These are phyloP conservation scores for Aspergillus avenaceus DNA, from an alignment of 495 filamentous ascomycete species.

Conservation along the genomic window DNA sequence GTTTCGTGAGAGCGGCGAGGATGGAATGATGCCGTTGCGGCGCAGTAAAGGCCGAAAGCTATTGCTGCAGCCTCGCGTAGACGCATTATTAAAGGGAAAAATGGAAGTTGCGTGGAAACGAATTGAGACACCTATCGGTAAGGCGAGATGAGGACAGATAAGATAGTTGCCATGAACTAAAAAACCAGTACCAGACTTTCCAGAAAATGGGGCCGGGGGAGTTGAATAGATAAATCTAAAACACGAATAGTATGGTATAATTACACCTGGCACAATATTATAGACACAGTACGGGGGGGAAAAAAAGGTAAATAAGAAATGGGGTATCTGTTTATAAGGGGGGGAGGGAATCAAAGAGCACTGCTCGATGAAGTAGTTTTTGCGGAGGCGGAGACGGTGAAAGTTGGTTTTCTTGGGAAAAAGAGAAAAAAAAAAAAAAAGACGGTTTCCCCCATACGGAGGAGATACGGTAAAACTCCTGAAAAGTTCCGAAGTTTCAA, in stretches of 20 bases:
- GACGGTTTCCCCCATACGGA: no score
- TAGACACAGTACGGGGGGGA: no score
- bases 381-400: not conserved
- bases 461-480: no score
- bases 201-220: not conserved
- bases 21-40: slow-evolving; percentile 40
- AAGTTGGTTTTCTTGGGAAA: not conserved
- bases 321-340: not conserved
- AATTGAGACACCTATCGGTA: slow-evolving; percentile 3
- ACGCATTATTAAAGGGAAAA: slow-evolving; percentile 34
- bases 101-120: no score
- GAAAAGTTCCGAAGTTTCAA: not conserved
- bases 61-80: slow-evolving; percentile 35
- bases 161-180: slow-evolving; percentile 24
- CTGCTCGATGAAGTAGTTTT: not conserved
- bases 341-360: no score
- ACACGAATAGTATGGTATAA: not conserved
- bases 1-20: slow-evolving; percentile 60
- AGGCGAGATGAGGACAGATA: slow-evolving; percentile 20
- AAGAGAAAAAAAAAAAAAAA: no score
- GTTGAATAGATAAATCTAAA: not conserved
- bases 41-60: slow-evolving; percentile 30
- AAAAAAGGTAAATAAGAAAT: not conserved
- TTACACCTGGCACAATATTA: not conserved
- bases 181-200: not conserved